Conservation (phyloP, 1,139 yeast genomes). For the Kurtzmaniella quercitrusa region DNA sequence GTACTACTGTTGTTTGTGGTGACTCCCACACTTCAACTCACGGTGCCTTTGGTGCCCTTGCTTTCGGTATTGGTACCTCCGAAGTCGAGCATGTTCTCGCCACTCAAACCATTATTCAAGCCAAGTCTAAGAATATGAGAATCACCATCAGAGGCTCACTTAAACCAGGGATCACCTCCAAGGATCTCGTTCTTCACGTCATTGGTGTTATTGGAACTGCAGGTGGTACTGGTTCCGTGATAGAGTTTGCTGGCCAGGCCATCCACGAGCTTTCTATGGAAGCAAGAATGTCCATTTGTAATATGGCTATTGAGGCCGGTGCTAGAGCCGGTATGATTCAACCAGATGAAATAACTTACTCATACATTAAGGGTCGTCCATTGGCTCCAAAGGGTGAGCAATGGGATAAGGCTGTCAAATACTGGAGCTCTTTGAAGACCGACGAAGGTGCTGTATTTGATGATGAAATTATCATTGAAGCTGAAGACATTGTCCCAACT, state of each 20-base stretch:
- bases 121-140: conserved; percentile 94
- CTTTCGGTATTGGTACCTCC: conserved; percentile 98
- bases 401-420: conserved; percentile 90
- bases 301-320: conserved; percentile 98
- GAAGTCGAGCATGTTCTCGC: conserved; percentile 98
- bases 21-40: conserved; percentile 98
- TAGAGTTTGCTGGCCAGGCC: conserved; percentile 96
- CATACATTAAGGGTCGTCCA: conserved; percentile 89
- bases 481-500: conserved; percentile 86
- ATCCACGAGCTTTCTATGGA: conserved; percentile 88
- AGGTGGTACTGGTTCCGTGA: conserved; percentile 97
- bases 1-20: conserved; percentile 98
- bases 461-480: conserved; percentile 74
- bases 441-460: conserved; percentile 92
- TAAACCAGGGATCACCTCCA: conserved; percentile 85
- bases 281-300: conserved; percentile 99
- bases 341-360: conserved; percentile 86
- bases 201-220: conserved; percentile 98
- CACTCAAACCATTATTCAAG: conserved; percentile 91
- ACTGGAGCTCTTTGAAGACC: conserved; percentile 85
- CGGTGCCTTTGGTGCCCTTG: conserved; percentile 97
- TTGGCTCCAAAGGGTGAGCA: conserved; percentile 89
- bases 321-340: conserved; percentile 99
- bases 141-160: conserved; percentile 80
- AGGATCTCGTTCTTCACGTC: conserved; percentile 89